Base-by-base conservation (phyloP, 176 grass and related monocot species). In the Oryza coarctata region DNA sequence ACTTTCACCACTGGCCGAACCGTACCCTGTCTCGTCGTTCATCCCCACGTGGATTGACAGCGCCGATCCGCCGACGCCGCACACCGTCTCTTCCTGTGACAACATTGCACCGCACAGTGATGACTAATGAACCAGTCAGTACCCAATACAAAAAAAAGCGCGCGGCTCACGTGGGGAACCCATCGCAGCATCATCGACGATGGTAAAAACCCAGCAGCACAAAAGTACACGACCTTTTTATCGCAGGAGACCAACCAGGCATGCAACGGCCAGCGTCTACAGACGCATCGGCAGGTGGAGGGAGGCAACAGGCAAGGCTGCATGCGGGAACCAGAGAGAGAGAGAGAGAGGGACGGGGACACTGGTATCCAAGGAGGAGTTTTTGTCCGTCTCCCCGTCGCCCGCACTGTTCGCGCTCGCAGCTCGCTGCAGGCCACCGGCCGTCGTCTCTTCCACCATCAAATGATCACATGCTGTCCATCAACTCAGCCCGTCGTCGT, bases 361-460 rank as follows among this genome's bases (percentile, higher is more conserved):
- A n/a, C n/a, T n/a, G 77, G 87, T 29, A 82, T 85, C 87, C 77
- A 72, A 89, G 78, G 87, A 77, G 40, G 15, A 66, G 55, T 1
- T 76, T 55, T 89, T 81, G 87, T 81, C 82, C 71, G 30, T 40
- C 68, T 1, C 38, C 23, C 20, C 8, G 7, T 23, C 75, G n/a
- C 38, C 63, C 47, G 76, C 70, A 18, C 69, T 74, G 79, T 71
- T 65, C 60, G 39, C 28, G 61, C n/a, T 34, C 14, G n/a, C 31
- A n/a, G n/a, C 57, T 33, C 20, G 7, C 52, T n/a, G 8, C 49
- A 47, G 44, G 44, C 44, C 44, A 73, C 71, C 45, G 57, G 34
- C 45, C 20, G 36, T 17, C 35, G 31, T 69, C 82, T 20, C 82
- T 18, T 20, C 47, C 74, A 22, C 11, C 23, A 0, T 62, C 62